Percentiles rank a stretch among this genome's conserved stretches.
Conservation (phyloP, 2,329 filamentous ascomycete species). For the Didymella lethalis region DNA sequence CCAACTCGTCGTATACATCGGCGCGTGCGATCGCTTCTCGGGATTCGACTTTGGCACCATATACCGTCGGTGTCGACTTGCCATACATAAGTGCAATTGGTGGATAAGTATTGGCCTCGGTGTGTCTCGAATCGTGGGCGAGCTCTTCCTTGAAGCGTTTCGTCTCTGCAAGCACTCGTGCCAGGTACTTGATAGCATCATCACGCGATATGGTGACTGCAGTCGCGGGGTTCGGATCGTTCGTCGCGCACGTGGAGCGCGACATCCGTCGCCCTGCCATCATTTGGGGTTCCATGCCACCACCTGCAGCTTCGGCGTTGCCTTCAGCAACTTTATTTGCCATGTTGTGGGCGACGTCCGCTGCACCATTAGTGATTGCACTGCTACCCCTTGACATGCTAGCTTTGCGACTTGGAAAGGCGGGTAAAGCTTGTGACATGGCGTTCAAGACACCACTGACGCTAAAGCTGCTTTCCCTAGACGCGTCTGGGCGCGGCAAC, state of each 20-base stretch:
- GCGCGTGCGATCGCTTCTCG: conserved; percentile 76
- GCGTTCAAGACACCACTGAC: conserved; percentile 56
- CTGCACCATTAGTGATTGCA: conserved; percentile 20
- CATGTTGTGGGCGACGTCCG: conserved; percentile 37
- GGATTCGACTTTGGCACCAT: conserved; percentile 76
- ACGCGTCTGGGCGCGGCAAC: conserved; percentile 62
- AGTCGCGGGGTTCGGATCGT: conserved; percentile 43
- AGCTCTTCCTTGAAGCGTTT: conserved; percentile 80
- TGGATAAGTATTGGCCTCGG: conserved; percentile 76
- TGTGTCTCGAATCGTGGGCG: conserved; percentile 66
- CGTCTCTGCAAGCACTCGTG: conserved; percentile 74
- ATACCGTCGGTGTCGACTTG: conserved; percentile 85
- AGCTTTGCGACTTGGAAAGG: conserved; percentile 45
- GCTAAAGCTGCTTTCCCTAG: conserved; percentile 50
- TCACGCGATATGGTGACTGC: conserved; percentile 63
- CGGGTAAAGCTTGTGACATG: conserved; percentile 57
- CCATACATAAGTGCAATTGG: conserved; percentile 85
- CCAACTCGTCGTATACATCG: conserved; percentile 84
- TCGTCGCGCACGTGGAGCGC: conserved; percentile 31
- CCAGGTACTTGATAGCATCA: conserved; percentile 71
- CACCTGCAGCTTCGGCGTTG: conserved; percentile 39
- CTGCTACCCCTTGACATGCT: conserved; percentile 47
- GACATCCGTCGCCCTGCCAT: conserved; percentile 41
- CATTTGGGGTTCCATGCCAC: conserved; percentile 60
- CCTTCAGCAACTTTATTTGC: conserved; percentile 40